These are phyloP conservation scores for Gastrolobium villosum DNA, from an alignment of 306 rosid genomes.

Conservation along the genomic window DNA sequence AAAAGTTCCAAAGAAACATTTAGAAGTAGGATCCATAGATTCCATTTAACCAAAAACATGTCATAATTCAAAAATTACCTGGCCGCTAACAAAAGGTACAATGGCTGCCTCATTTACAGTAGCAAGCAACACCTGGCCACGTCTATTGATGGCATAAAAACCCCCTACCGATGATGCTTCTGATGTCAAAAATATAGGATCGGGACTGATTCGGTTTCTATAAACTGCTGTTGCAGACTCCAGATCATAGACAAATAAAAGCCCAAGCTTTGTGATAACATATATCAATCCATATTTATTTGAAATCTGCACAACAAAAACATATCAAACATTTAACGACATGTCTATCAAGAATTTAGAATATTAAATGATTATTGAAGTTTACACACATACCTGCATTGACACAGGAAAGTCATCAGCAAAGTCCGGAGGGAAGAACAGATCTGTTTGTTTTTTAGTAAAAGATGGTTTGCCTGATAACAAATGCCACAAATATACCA, in stretches of 20 bases:
- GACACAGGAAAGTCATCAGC: conserved; percentile 81
- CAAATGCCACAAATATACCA: conserved; percentile 34
- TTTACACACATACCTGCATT: conserved; percentile 72
- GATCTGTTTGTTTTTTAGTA: conserved; percentile 73
- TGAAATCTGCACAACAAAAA: conserved; percentile 55
- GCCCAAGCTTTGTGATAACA: conserved; percentile 78
- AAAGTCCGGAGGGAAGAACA: conserved; percentile 75
- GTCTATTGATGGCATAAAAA: conserved; percentile 69
- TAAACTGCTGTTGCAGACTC: conserved; percentile 80
- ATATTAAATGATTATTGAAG: conserved; percentile 19
- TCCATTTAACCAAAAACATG: neutral
- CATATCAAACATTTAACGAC: conserved; percentile 38
- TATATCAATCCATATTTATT: conserved; percentile 73
- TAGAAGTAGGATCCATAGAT: neutral
- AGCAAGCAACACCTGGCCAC: conserved; percentile 79
- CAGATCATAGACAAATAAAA: conserved; percentile 74
- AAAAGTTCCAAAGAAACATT: conserved; percentile 39
- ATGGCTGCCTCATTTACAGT: conserved; percentile 73
- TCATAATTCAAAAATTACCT: conserved; percentile 54
- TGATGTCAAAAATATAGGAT: conserved; percentile 77
- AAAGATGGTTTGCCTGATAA: conserved; percentile 72
- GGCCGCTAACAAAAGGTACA: conserved; percentile 69
- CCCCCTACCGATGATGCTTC: conserved; percentile 77
- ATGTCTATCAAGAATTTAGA: conserved; percentile 44
- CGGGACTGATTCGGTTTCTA: conserved; percentile 79